Percentiles rank a stretch among this genome's conserved stretches.
These are phyloP conservation scores for Saccharum officinarum DNA, from an alignment of 176 grass and related monocot species.

Conservation along the genomic window DNA sequence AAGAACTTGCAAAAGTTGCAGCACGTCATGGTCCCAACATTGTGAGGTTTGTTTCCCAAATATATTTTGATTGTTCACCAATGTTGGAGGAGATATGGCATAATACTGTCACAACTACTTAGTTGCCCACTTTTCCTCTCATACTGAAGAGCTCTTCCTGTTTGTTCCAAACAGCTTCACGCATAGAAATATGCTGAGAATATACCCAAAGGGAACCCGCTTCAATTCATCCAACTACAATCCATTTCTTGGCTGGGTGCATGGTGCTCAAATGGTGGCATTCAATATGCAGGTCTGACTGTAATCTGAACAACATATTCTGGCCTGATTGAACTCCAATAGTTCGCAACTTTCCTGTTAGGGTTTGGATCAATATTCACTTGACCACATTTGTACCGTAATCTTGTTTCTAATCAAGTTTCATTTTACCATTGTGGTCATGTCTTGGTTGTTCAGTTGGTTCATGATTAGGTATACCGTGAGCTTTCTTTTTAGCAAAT, in stretches of 20 bases:
- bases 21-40: constrained; percentile 54
- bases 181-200: constrained; percentile 85
- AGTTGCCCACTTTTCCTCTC: constrained; percentile 17
- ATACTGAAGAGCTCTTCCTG: constrained; percentile 37
- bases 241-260: constrained; percentile 95
- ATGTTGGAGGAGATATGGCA: neutral
- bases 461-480: neutral
- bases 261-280: constrained; percentile 99
- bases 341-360: neutral
- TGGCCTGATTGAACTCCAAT: neutral
- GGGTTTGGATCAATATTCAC: neutral
- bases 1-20: constrained; percentile 76
- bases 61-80: constrained; percentile 1
- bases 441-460: neutral
- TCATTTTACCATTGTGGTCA: neutral
- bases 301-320: neutral
- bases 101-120: neutral
- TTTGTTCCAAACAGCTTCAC: constrained; percentile 76
- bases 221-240: constrained; percentile 95
- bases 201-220: constrained; percentile 84
- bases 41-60: constrained; percentile 58
- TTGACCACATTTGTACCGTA: neutral
- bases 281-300: constrained; percentile 95
- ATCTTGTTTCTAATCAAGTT: neutral
- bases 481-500: neutral